Evolutionary conservation across 768 basidiomycete species (phyloP), one percentile per base, ranked within the genome.

Genomic region (Galerina sulciceps): DNA sequence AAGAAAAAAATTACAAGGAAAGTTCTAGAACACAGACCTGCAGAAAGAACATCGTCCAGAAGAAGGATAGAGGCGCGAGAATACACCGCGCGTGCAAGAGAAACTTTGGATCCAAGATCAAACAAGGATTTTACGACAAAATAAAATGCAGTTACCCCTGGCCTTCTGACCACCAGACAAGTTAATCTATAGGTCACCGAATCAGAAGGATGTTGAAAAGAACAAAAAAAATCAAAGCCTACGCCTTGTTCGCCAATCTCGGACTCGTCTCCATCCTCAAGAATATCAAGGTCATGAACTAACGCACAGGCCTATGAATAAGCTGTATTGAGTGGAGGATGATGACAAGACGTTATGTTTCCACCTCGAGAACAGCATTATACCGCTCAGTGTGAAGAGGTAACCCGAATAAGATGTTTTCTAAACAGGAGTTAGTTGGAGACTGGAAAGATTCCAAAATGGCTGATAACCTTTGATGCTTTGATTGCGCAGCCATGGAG

Each of bases 191-290:
- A 36, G 38, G 26, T 15, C 44, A 42, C 55, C 36, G 14, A 42
- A 42, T 37, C 26, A 31, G 2, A 20, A 23, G 5, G 9, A n/a
- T 13, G 34, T 20, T 4, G 18, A 14, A 10, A 20, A 8, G 1
- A 13, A n/a, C 34, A 15, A 22, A 9, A 23, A 41, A 13, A 56
- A 15, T 26, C 3, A 11, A 17, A 36, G 65, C 76, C 48, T 67
- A 91, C 91, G 17, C 91, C 92, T 36, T 90, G 86, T 75, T 93
- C 91, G 14, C 91, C 91, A 54, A 94, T 93, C 70, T 94, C 92
- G 0, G 91, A 86, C 61, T 90, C 87, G 62, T 94, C 93, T 1
- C 92, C 91, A 63, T 94, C 93, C 68, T 94, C 93, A 10, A 94
- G 76, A 57, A 94, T 92, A 43, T 86, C 82, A 37, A 94, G 77